Evolutionary conservation across 2,329 filamentous ascomycete genomes (phyloP).

Genomic region (Laburnicola sp.): DNA sequence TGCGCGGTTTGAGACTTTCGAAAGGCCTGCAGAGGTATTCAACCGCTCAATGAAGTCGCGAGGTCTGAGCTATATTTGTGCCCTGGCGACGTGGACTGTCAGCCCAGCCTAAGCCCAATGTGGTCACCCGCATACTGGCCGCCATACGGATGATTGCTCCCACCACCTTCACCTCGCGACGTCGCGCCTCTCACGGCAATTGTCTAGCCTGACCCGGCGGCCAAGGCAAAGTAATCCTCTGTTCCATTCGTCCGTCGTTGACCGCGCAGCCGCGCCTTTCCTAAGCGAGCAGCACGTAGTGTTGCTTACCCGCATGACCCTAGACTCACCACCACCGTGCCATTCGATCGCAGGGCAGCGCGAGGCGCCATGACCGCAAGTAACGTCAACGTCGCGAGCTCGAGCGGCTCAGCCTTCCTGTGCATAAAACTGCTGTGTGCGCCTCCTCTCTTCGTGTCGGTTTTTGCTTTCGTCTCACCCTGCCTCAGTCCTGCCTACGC

Average conservation of each 20-base stretch:
- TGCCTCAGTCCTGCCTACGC: background rate
- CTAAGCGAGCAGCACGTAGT: constrained; percentile 1
- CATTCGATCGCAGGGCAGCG: constrained; percentile 18
- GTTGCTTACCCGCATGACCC: constrained; percentile 17
- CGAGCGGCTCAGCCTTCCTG: constrained; percentile 17
- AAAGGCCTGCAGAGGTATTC: constrained; percentile 5
- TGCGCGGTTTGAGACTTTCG: background rate
- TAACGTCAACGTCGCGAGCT: constrained; percentile 15
- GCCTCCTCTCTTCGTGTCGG: constrained; percentile 7
- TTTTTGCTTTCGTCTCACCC: constrained; percentile 3
- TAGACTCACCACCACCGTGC: constrained; percentile 14
- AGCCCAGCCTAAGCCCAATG: constrained; percentile 11
- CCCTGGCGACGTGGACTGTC: constrained; percentile 2
- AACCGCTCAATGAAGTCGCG: constrained; percentile 1
- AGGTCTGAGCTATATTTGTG: constrained; percentile 15
- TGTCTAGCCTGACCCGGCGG: constrained; percentile 4
- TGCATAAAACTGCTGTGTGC: constrained; percentile 7
- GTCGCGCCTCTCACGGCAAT: constrained; percentile 7
- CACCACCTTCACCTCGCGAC: constrained; percentile 5
- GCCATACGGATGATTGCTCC: constrained; percentile 13
- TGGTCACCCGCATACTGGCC: constrained; percentile 34
- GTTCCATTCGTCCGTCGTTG: constrained; percentile 13
- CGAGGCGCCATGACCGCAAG: constrained; percentile 7
- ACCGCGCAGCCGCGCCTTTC: constrained; percentile 8
- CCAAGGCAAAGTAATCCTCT: background rate